phyloP scores from a whole-genome alignment of 1,284 basidiomycete genomes.

The Marasmius fiardii region DNA sequence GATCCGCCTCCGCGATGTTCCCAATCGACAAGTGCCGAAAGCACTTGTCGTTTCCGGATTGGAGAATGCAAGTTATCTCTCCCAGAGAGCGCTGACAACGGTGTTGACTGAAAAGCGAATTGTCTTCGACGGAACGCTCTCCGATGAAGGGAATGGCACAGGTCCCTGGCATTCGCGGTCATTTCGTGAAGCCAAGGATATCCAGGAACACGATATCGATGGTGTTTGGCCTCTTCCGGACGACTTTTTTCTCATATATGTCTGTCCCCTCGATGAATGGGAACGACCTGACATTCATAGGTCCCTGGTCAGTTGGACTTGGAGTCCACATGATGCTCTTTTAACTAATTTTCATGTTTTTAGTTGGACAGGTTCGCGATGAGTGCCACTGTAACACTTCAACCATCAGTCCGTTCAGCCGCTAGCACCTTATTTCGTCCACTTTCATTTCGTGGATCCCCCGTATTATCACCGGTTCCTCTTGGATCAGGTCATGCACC shows the following conservation, averaged over 20 bases:
- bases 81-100: constrained; percentile 57
- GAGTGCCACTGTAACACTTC: constrained; percentile 56
- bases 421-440: constrained; percentile 28
- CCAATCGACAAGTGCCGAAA: constrained; percentile 41
- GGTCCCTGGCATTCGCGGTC: constrained; percentile 9
- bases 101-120: constrained; percentile 53
- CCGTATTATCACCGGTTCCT: constrained; percentile 25
- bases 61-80: constrained; percentile 51
- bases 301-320: constrained; percentile 46
- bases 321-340: constrained; percentile 1
- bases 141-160: constrained; percentile 15
- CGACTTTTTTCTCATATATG: constrained; percentile 68
- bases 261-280: constrained; percentile 58
- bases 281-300: constrained; percentile 65
- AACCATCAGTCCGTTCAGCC: constrained; percentile 35
- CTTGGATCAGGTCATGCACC: constrained; percentile 8
- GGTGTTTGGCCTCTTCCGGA: constrained; percentile 59
- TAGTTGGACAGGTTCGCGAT: constrained; percentile 78
- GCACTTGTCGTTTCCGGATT: constrained; percentile 69
- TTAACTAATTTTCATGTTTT: constrained; percentile 12
- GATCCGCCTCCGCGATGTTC: constrained; percentile 15
- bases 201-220: constrained; percentile 30
- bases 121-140: constrained; percentile 36
- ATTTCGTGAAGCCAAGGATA: constrained; percentile 10
- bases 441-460: constrained; percentile 10